Conservation (phyloP, 2,329 filamentous ascomycete genomes). For the Ophiostoma perfectum region DNA sequence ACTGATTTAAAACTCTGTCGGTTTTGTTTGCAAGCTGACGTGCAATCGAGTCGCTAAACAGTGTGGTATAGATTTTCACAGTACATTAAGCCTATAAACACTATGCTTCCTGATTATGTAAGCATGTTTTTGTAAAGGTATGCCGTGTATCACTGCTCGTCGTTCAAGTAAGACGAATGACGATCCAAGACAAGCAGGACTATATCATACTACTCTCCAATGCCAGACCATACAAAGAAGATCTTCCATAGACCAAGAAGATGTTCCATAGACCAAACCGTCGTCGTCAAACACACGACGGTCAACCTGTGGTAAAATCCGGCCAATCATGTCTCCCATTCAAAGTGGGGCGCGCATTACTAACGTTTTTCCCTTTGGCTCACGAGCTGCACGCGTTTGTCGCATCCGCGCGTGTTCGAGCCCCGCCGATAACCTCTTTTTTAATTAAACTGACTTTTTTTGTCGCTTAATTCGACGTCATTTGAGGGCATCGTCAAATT, state of each 20-base stretch:
- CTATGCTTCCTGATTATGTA: not conserved
- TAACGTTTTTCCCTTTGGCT: not conserved
- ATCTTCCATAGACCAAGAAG: no score
- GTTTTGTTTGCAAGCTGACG: no score
- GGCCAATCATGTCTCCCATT: not conserved
- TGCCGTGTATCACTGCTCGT: not conserved
- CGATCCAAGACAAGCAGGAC: not conserved
- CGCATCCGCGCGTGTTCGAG: slow-evolving; percentile 25
- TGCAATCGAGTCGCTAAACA: no score
- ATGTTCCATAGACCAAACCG: not conserved
- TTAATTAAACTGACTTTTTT: slow-evolving; percentile 10
- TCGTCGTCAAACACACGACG: not conserved
- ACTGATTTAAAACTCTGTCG: no score
- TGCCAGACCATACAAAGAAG: no score
- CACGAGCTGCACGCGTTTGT: slow-evolving; percentile 14
- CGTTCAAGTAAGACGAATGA: not conserved
- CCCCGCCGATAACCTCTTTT: slow-evolving; percentile 24
- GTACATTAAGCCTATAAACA: not conserved
- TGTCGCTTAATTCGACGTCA: not conserved
- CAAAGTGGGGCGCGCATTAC: not conserved
- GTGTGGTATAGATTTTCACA: no score
- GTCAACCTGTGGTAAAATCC: not conserved
- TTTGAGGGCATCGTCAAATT: not conserved
- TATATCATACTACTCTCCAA: no score
- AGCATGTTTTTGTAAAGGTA: not conserved